Percentiles rank a stretch among this genome's conserved stretches.
Conservation (phyloP, 2,329 filamentous ascomycete genomes). For the Leptographium procerum region DNA sequence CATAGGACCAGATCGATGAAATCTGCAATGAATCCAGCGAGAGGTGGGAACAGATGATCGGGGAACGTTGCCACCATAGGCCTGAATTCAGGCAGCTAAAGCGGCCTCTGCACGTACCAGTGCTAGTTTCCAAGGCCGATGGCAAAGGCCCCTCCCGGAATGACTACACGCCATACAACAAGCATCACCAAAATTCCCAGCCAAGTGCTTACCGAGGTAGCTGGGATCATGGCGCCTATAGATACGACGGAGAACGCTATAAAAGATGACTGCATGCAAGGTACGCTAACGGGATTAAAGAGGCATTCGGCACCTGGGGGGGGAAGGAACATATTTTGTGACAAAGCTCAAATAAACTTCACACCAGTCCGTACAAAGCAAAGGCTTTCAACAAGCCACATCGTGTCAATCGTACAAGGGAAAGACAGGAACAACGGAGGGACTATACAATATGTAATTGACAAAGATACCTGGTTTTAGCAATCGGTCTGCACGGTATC, state of each 20-base stretch:
- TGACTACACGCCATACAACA: not conserved
- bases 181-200: not conserved
- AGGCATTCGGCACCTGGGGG: not conserved
- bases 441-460: too few relatives aligned
- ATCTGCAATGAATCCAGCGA: conserved; percentile 49
- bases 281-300: not conserved
- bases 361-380: not conserved
- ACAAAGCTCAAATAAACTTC: not conserved
- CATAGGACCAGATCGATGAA: conserved; percentile 51
- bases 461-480: too few relatives aligned
- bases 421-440: not conserved
- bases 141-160: not conserved
- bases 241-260: not conserved
- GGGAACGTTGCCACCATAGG: conserved; percentile 24
- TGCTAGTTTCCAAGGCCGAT: conserved; percentile 33
- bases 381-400: not conserved
- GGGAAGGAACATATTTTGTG: not conserved
- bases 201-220: too few relatives aligned
- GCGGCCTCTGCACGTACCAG: conserved; percentile 43
- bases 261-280: not conserved
- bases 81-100: conserved; percentile 25
- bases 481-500: too few relatives aligned
- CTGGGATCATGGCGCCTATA: not conserved
- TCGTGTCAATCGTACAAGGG: not conserved
- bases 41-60: conserved; percentile 44